Evolutionary conservation across 108 stramenopile species (phyloP), one percentile per base, ranked within the genome.

Genomic region (Discostella stelligeroides): DNA sequence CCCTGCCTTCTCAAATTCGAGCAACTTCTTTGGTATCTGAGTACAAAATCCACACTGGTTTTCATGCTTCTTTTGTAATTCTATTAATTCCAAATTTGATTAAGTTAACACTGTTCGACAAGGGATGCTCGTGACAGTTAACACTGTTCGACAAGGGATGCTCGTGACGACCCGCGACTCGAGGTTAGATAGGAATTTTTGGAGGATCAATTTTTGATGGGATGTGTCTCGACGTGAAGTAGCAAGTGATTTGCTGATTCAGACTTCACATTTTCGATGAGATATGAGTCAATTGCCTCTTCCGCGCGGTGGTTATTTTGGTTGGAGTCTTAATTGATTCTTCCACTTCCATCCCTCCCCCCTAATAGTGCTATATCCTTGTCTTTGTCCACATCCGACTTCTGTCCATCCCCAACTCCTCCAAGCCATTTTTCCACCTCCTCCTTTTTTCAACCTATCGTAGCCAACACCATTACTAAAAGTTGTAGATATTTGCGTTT

Each of bases 1-100:
- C 42, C 79, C 84, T 9, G 80, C 76, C 64, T 64, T 59, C 75
- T 92, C 90, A 64, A 95, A 58, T 20, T 84, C 80, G 6, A 30
- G 38, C 28, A 95, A 34, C 66, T 87, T 82, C 6, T 65, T 63
- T 1, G 88, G 88, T 45, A 94, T 66, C 21, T 80, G 68, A 42
- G 69, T 47, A 13, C 89, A 46, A 48, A 84, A 80, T 4, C 62
- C 38, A 40, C 71, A 72, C 17, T 71, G 57, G 11, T 59, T 46
- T 20, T 81, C 49, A 13, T 46, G 57, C 43, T 81, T 70, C 46
- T 78, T 66, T 40, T 73, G 53, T 62, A 66, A 24, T 45, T 69
- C 60, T n/a, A n/a, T n/a, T n/a, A n/a, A 25, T 40, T 60, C 73
- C 66, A 25, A 75, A 71, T 55, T 77, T 51, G 17, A 63, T 50